phyloP scores from a whole-genome alignment of 139 green algal species.

The Picochlorum sp. region DNA sequence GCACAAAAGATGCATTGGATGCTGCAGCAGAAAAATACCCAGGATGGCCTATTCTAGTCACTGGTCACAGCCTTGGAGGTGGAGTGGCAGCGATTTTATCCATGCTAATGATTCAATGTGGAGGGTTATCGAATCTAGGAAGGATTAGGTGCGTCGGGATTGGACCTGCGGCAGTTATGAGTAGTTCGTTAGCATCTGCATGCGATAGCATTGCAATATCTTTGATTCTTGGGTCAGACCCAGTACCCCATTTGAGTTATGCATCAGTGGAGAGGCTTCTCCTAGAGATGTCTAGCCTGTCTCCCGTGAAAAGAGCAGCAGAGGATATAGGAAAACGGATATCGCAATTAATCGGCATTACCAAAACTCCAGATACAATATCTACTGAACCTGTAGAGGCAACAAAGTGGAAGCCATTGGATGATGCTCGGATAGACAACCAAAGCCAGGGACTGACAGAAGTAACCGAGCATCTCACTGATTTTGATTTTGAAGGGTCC shows the following conservation, averaged over 20 bases:
- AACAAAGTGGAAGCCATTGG: too few relatives aligned
- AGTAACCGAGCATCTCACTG: too few relatives aligned
- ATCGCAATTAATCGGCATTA: not conserved
- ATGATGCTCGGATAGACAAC: too few relatives aligned
- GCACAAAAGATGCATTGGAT: constrained; percentile 26
- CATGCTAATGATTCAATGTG: constrained; percentile 24
- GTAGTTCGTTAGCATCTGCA: constrained; percentile 13
- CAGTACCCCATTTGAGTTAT: constrained; percentile 30
- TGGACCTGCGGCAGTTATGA: constrained; percentile 36
- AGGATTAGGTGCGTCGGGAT: constrained; percentile 25
- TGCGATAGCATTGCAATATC: constrained; percentile 23
- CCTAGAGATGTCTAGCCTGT: constrained; percentile 23
- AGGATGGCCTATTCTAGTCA: constrained; percentile 40
- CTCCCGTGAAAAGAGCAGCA: constrained; percentile 7
- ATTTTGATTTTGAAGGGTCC: too few relatives aligned
- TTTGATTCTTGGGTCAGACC: constrained; percentile 25
- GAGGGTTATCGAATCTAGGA: constrained; percentile 19
- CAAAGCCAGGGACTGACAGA: too few relatives aligned
- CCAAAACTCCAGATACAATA: too few relatives aligned
- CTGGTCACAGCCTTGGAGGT: constrained; percentile 40
- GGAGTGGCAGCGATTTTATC: constrained; percentile 30
- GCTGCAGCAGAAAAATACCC: constrained; percentile 15
- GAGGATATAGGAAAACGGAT: not conserved
- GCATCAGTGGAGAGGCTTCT: constrained; percentile 33
- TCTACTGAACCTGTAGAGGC: too few relatives aligned